Evolutionary conservation across 1,139 yeast genomes (phyloP).

Genomic region (Hemisphaericaspora xylofermentans): DNA sequence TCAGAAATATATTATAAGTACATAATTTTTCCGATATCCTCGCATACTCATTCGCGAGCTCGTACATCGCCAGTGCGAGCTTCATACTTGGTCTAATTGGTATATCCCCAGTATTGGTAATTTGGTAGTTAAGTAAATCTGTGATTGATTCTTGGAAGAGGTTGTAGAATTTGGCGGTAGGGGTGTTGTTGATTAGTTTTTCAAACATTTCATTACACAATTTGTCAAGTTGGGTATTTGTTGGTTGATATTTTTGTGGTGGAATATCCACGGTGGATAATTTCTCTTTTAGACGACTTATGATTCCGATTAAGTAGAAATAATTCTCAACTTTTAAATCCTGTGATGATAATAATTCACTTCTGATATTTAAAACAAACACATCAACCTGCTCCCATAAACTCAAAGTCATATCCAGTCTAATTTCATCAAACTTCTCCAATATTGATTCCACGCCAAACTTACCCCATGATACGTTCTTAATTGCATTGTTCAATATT

Average conservation of each 20-base stretch:
- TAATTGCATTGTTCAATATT: constrained; percentile 3
- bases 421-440: constrained; percentile 14
- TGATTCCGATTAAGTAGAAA: constrained; percentile 10
- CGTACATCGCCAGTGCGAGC: constrained; percentile 23
- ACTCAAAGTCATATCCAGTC: constrained; percentile 7
- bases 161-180: constrained; percentile 11
- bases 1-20: constrained; percentile 23
- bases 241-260: not conserved
- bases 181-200: constrained; percentile 6
- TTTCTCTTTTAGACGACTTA: constrained; percentile 7
- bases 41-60: constrained; percentile 20
- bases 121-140: constrained; percentile 5
- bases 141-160: constrained; percentile 9
- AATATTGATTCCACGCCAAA: constrained; percentile 14
- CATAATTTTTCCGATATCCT: constrained; percentile 5
- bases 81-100: constrained; percentile 27
- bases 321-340: constrained; percentile 8
- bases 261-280: constrained; percentile 10
- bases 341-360: constrained; percentile 13
- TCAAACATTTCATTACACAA: constrained; percentile 1
- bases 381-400: constrained; percentile 16
- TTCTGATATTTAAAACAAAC: constrained; percentile 4
- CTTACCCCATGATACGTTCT: constrained; percentile 15
- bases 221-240: constrained; percentile 1
- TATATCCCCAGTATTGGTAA: constrained; percentile 11